A percentile compares a stretch with the other conserved stretches of the same genome.
These are phyloP conservation scores for Penicillium samsonianum DNA, from an alignment of 495 filamentous ascomycete genomes.

Conservation along the genomic window DNA sequence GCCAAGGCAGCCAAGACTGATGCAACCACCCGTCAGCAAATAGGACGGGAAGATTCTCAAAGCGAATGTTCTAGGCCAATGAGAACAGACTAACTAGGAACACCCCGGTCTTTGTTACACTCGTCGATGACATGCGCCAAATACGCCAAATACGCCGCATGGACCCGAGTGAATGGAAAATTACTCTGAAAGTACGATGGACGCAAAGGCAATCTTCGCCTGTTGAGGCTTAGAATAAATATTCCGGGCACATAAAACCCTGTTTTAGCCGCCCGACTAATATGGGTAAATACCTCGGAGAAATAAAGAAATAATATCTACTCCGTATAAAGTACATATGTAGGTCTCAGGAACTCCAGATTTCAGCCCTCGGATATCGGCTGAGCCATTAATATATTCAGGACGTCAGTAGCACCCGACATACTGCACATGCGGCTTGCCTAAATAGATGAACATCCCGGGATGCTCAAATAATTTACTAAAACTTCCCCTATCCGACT, in stretches of 20 bases:
- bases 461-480: background rate
- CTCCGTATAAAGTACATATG: too few relatives aligned
- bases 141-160: background rate
- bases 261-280: too few relatives aligned
- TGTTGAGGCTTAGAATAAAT: background rate
- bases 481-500: background rate
- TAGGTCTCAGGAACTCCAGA: background rate
- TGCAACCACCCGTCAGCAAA: background rate
- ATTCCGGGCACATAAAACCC: too few relatives aligned
- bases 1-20: slow-evolving; percentile 3
- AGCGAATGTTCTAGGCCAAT: slow-evolving; percentile 5
- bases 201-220: background rate
- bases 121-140: slow-evolving; percentile 13
- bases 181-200: background rate
- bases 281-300: too few relatives aligned
- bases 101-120: background rate
- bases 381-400: background rate
- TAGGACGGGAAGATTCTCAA: background rate
- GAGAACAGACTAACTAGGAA: background rate
- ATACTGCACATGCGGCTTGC: background rate
- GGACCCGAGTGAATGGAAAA: slow-evolving; percentile 1
- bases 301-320: background rate
- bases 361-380: background rate
- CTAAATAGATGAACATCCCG: background rate
- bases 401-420: background rate